phyloP scores from a whole-genome alignment of 345 rosid species.

The thale cress (Arabidopsis thaliana) region TAIR10.1 NC_003076.8:476001-476500 shows the following conservation, averaged over 20 bases:
- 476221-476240: slow-evolving; percentile 69
- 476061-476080: slow-evolving; percentile 51
- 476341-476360: slow-evolving; percentile 54
- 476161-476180: slow-evolving; percentile 47
- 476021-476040: slow-evolving; percentile 49
- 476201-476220: slow-evolving; percentile 45
- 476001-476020: slow-evolving; percentile 82
- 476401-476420: slow-evolving; percentile 59
- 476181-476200: slow-evolving; percentile 47
- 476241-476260: slow-evolving; percentile 72
- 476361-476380: slow-evolving; percentile 62
- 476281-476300: slow-evolving; percentile 60
- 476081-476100: slow-evolving; percentile 64
- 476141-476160: slow-evolving; percentile 59
- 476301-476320: slow-evolving; percentile 41
- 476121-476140: slow-evolving; percentile 71
- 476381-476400: slow-evolving; percentile 59
- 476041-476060: slow-evolving; percentile 44
- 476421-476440: slow-evolving; percentile 55
- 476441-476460: slow-evolving; percentile 43
- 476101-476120: slow-evolving; percentile 89
- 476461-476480: slow-evolving; percentile 46
- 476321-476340: slow-evolving; percentile 48
- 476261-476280: slow-evolving; percentile 71
- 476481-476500: slow-evolving; percentile 50